Evolutionary conservation across 805 yeast species (phyloP).

Genomic region (Saccharomyces jurei): DNA sequence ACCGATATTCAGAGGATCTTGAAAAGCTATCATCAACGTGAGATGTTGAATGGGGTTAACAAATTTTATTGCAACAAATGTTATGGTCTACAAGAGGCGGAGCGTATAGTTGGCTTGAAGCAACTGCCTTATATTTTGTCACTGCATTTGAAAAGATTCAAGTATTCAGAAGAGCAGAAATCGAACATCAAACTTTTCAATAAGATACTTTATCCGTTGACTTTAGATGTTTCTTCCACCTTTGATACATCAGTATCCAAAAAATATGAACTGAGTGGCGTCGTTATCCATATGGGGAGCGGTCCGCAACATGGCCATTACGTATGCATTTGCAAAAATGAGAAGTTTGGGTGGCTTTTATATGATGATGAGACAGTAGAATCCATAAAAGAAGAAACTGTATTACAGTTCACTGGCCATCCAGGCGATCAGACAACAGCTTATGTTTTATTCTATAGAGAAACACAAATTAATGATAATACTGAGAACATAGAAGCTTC

Average conservation of each 20-base stretch:
- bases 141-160: slow-evolving; percentile 83
- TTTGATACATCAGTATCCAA: slow-evolving; percentile 37
- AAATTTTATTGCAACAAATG: slow-evolving; percentile 91
- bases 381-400: slow-evolving; percentile 73
- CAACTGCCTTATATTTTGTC: slow-evolving; percentile 71
- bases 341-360: slow-evolving; percentile 75
- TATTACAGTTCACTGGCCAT: slow-evolving; percentile 80
- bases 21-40: slow-evolving; percentile 61
- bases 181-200: slow-evolving; percentile 81
- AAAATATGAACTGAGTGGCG: slow-evolving; percentile 72
- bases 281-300: slow-evolving; percentile 92
- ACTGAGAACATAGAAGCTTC: neutral
- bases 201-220: slow-evolving; percentile 71
- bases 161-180: slow-evolving; percentile 76
- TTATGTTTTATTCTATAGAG: slow-evolving; percentile 76
- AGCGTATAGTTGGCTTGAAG: slow-evolving; percentile 75
- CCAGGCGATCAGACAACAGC: slow-evolving; percentile 86
- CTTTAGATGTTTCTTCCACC: slow-evolving; percentile 53
- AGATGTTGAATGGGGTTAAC: slow-evolving; percentile 76
- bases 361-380: slow-evolving; percentile 96
- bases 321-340: slow-evolving; percentile 75
- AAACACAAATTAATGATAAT: slow-evolving; percentile 25
- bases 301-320: slow-evolving; percentile 98
- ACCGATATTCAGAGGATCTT: slow-evolving; percentile 51
- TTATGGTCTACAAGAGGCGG: slow-evolving; percentile 87